Evolutionary conservation across 1,139 yeast species (phyloP).

Genomic region (Blastobotrys indianensis): DNA sequence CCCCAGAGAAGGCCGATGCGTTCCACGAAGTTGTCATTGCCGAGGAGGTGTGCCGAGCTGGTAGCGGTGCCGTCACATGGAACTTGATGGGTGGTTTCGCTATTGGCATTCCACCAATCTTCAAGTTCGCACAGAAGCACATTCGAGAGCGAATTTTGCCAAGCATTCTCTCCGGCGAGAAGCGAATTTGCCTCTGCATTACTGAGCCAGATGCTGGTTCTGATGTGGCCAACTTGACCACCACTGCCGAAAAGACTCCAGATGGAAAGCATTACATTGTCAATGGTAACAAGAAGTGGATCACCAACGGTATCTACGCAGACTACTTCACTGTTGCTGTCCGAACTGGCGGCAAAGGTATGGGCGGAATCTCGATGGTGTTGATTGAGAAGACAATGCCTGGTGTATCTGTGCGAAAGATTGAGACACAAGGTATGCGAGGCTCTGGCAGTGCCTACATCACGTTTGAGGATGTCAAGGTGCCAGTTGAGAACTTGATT

Average conservation of each 20-base stretch:
- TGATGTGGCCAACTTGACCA: slow-evolving; percentile 39
- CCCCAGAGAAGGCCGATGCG: slow-evolving; percentile 35
- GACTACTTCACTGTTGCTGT: slow-evolving; percentile 43
- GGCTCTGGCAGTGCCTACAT: slow-evolving; percentile 38
- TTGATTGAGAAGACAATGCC: slow-evolving; percentile 37
- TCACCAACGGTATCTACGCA: slow-evolving; percentile 41
- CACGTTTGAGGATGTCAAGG: slow-evolving; percentile 42
- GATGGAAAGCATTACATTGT: slow-evolving; percentile 41
- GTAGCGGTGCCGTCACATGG: slow-evolving; percentile 40
- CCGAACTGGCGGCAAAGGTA: slow-evolving; percentile 40
- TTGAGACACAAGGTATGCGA: slow-evolving; percentile 39
- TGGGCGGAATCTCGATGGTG: slow-evolving; percentile 39
- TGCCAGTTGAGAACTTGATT: slow-evolving; percentile 39
- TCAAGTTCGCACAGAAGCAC: slow-evolving; percentile 33
- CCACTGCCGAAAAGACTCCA: slow-evolving; percentile 35
- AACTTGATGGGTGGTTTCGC: slow-evolving; percentile 37
- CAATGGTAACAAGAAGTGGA: slow-evolving; percentile 43
- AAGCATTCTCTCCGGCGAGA: slow-evolving; percentile 34
- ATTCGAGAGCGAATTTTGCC: slow-evolving; percentile 36
- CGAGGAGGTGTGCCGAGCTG: slow-evolving; percentile 38
- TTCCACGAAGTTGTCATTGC: slow-evolving; percentile 36
- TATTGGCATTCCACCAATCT: slow-evolving; percentile 39
- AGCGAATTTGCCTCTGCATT: slow-evolving; percentile 39
- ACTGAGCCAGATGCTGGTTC: slow-evolving; percentile 43
- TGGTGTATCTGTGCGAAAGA: slow-evolving; percentile 37